A percentile compares a stretch with the other conserved stretches of the same genome.
Evolutionary conservation across 768 basidiomycete genomes (phyloP).

Genomic region (Kwoniella pini): DNA sequence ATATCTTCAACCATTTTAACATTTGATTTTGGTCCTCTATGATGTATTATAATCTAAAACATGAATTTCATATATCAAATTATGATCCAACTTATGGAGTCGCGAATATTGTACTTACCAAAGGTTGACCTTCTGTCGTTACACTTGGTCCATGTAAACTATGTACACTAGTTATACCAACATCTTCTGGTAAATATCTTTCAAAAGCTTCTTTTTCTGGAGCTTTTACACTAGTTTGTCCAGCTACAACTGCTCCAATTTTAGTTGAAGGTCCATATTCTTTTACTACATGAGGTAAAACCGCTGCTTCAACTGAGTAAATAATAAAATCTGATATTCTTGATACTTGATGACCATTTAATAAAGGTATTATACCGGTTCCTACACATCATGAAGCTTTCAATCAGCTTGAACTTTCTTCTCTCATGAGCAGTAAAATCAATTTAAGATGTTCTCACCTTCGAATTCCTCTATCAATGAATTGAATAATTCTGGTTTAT

Average conservation of each 20-base stretch:
- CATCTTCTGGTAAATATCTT: slow-evolving; percentile 76
- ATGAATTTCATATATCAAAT: too few species aligned
- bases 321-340: slow-evolving; percentile 89
- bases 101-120: slow-evolving; percentile 60
- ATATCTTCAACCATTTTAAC: slow-evolving; percentile 78
- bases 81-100: too few species aligned
- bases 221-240: slow-evolving; percentile 95
- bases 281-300: slow-evolving; percentile 75
- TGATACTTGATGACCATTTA: slow-evolving; percentile 84
- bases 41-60: slow-evolving; percentile 88
- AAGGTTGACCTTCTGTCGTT: slow-evolving; percentile 80
- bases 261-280: slow-evolving; percentile 96
- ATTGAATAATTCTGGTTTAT: slow-evolving; percentile 72
- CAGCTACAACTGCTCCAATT: slow-evolving; percentile 84
- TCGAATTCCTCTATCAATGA: slow-evolving; percentile 64
- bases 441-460: slow-evolving; percentile 56
- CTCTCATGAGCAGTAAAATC: not conserved
- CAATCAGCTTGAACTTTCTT: not conserved
- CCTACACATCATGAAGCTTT: slow-evolving; percentile 50
- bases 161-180: slow-evolving; percentile 87
- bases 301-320: slow-evolving; percentile 92
- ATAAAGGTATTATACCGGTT: slow-evolving; percentile 64
- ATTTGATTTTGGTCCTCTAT: slow-evolving; percentile 74
- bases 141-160: slow-evolving; percentile 93
- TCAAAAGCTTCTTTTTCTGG: slow-evolving; percentile 88